Percentiles rank a stretch among this genome's conserved stretches.
phyloP scores from a whole-genome alignment of 129 eudicot genomes.

The Daucus carota region DNA sequence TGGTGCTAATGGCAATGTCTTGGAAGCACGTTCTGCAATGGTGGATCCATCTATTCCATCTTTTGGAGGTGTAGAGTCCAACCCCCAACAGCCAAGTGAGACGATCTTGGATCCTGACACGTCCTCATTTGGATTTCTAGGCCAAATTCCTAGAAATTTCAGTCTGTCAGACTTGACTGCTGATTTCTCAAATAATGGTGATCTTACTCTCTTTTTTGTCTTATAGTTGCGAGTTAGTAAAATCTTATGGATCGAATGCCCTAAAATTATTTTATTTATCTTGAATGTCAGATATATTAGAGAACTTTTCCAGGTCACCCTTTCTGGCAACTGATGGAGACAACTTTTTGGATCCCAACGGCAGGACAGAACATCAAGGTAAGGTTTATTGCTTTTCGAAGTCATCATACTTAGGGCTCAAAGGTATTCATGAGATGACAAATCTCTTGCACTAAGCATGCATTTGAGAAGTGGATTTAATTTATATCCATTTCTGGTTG shows the following conservation, averaged over 20 bases:
- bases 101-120: constrained; percentile 30
- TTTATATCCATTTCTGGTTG: constrained; percentile 18
- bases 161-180: constrained; percentile 83
- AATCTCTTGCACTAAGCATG: background rate
- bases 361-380: constrained; percentile 7
- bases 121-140: constrained; percentile 53
- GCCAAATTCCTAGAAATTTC: constrained; percentile 75
- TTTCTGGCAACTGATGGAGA: constrained; percentile 5
- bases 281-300: constrained; percentile 6
- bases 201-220: constrained; percentile 22
- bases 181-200: constrained; percentile 54
- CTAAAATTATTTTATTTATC: background rate
- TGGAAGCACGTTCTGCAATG: constrained; percentile 34
- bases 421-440: background rate
- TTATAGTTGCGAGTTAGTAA: background rate
- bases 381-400: background rate
- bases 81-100: constrained; percentile 37
- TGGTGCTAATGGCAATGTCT: constrained; percentile 29
- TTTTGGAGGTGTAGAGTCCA: constrained; percentile 48
- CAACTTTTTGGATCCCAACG: constrained; percentile 1
- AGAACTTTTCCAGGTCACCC: constrained; percentile 14
- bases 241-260: background rate
- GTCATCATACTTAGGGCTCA: background rate
- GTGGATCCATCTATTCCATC: constrained; percentile 42
- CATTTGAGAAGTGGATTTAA: constrained; percentile 10